Percentiles rank a stretch among this genome's conserved stretches.
phyloP scores from a whole-genome alignment of 495 filamentous ascomycete genomes.

The Penicillium robsamsonii region DNA sequence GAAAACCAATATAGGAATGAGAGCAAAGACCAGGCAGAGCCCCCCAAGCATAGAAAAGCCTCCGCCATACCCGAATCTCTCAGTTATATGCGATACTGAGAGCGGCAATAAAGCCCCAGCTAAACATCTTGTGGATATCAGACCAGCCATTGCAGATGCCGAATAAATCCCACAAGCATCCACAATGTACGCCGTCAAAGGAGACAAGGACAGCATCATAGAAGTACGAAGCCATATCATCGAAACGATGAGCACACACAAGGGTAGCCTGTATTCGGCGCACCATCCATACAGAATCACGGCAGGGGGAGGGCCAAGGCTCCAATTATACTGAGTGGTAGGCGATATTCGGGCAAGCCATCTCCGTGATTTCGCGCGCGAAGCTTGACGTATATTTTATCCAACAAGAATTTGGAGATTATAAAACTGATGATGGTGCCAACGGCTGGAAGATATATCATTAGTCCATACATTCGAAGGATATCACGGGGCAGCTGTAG shows the following conservation, averaged over 20 bases:
- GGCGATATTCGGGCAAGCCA: neutral
- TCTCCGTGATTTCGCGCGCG: neutral
- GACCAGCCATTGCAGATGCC: constrained; percentile 3
- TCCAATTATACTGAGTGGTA: constrained; percentile 1
- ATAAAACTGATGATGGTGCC: neutral
- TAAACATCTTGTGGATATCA: neutral
- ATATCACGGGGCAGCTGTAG: neutral
- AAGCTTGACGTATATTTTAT: neutral
- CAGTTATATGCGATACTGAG: neutral
- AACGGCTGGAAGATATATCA: neutral
- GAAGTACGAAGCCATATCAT: constrained; percentile 3
- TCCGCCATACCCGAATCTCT: neutral
- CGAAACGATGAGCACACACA: neutral
- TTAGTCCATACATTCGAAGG: neutral
- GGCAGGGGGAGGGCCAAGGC: neutral
- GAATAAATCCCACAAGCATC: neutral
- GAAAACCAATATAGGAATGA: neutral
- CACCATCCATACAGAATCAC: constrained; percentile 3
- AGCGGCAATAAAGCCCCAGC: neutral
- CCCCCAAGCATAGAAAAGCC: neutral
- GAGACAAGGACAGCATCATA: neutral
- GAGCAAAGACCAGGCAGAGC: neutral
- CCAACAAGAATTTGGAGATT: neutral
- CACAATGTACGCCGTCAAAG: constrained; percentile 4
- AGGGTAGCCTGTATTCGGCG: neutral